Evolutionary conservation across 257 asterid species (phyloP).

Genomic region (Jasminum sambac): DNA sequence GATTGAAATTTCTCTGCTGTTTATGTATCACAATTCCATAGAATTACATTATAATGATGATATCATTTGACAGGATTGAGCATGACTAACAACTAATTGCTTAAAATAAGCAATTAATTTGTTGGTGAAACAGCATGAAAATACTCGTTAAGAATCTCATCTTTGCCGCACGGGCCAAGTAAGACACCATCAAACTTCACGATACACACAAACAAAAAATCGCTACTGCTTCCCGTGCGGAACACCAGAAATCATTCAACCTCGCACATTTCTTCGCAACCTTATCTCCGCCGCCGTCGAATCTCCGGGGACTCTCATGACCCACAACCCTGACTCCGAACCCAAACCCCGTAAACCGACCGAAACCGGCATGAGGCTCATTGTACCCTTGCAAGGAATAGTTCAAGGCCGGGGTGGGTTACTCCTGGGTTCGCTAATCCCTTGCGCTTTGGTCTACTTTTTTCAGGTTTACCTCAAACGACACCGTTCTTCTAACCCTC

Average conservation of each 20-base stretch:
- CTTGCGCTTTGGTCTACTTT: constrained; percentile 83
- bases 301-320: constrained; percentile 39
- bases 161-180: neutral
- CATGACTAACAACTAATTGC: no score
- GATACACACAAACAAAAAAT: constrained; percentile 26
- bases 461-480: constrained; percentile 83
- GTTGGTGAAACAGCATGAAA: no score
- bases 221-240: neutral
- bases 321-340: constrained; percentile 26
- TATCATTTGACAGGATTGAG: no score
- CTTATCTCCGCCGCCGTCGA: constrained; percentile 23
- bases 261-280: constrained; percentile 18
- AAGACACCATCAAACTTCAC: constrained; percentile 29
- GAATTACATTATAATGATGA: no score
- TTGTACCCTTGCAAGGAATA: constrained; percentile 89
- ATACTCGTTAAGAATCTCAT: neutral
- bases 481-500: constrained; percentile 60
- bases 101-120: no score
- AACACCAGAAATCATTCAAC: neutral
- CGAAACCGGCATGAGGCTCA: constrained; percentile 76
- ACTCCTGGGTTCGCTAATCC: constrained; percentile 83
- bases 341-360: constrained; percentile 32
- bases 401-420: constrained; percentile 93
- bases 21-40: no score
- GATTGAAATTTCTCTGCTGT: no score